Base-by-base conservation (phyloP, 2,329 filamentous ascomycete genomes). In the Stagonosporopsis rhizophila region DNA sequence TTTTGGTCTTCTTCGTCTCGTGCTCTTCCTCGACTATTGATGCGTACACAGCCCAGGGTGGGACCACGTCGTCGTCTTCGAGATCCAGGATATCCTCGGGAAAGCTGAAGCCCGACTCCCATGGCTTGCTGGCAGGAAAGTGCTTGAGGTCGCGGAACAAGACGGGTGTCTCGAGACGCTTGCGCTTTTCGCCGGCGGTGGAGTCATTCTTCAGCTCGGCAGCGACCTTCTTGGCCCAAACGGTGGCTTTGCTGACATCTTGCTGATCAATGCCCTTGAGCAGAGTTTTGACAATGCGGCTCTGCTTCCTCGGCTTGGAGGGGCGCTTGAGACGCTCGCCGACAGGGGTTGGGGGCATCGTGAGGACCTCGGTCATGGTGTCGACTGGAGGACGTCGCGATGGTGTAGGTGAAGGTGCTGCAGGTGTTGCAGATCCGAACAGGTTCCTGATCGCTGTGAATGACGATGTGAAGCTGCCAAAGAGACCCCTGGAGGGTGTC, bases 31-130 rank as follows among this genome's bases (percentile, higher is more conserved):
- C 61, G 11, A 68, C 37, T 47, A 69, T 57, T 27, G 71, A 68
- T 2, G 61, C 56, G 32, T 72, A 70, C 19, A 70, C 65, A 39
- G 69, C 68, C 71, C 71, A 74, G 32, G 59, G 66, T 6, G 71
- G 71, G 3, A 67, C 71, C 5, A 67, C 55, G 7, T 68, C 66
- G 2, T 70, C 66, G 19, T 72, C 69, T 7, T 70, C 66, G 3
- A 63, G 60, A 22, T 68, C 64, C 35, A 66, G 41, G 19, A 69
- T 60, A 22, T 66, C 71, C 4, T 70, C 64, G 1, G 65, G 65
- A 22, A 72, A 57, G 20, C 72, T 68, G 41, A 67, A 75, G 17
- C 69, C 71, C 7, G 64, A 49, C 46, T 72, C 59, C 73, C 73
- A 75, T 22, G 73, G 73, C 41, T 67, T 67, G 44, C 65, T 60